Conservation (phyloP, 1,139 yeast species). For the Debaryomyces coudertii region DNA sequence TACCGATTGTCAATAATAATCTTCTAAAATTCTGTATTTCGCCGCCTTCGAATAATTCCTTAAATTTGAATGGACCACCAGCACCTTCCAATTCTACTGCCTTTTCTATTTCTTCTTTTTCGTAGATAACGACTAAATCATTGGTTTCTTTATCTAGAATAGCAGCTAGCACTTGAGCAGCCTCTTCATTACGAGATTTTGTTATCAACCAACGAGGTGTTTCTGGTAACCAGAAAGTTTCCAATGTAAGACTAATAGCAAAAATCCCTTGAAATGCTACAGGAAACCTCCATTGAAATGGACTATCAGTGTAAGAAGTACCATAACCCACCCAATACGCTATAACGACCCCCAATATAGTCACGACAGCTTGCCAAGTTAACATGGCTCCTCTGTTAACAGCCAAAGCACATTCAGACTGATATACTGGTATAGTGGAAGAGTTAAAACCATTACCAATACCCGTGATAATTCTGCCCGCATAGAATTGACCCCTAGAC, state of each 20-base stretch:
- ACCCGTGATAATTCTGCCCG: conserved; percentile 80
- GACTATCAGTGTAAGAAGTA: conserved; percentile 53
- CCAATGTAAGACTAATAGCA: conserved; percentile 38
- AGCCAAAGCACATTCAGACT: conserved; percentile 75
- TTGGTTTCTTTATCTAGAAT: conserved; percentile 39
- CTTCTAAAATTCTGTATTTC: conserved; percentile 58
- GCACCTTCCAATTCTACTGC: conserved; percentile 39
- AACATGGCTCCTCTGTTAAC: conserved; percentile 70
- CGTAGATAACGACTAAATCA: conserved; percentile 50
- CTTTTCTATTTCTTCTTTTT: conserved; percentile 25
- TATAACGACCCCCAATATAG: conserved; percentile 69
- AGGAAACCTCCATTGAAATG: conserved; percentile 57
- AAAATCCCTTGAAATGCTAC: conserved; percentile 49
- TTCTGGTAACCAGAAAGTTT: conserved; percentile 55
- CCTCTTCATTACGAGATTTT: conserved; percentile 54
- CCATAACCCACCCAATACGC: conserved; percentile 85
- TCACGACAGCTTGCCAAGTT: conserved; percentile 72
- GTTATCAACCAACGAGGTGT: conserved; percentile 79
- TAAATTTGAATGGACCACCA: conserved; percentile 43
- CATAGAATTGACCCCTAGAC: conserved; percentile 62
- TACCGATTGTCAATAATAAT: conserved; percentile 67
- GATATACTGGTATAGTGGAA: conserved; percentile 81
- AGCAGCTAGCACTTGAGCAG: conserved; percentile 44
- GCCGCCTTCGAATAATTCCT: conserved; percentile 61
- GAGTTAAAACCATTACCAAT: conserved; percentile 79